phyloP scores from a whole-genome alignment of 1,284 basidiomycete species.

The Cryptococcus sp. region DNA sequence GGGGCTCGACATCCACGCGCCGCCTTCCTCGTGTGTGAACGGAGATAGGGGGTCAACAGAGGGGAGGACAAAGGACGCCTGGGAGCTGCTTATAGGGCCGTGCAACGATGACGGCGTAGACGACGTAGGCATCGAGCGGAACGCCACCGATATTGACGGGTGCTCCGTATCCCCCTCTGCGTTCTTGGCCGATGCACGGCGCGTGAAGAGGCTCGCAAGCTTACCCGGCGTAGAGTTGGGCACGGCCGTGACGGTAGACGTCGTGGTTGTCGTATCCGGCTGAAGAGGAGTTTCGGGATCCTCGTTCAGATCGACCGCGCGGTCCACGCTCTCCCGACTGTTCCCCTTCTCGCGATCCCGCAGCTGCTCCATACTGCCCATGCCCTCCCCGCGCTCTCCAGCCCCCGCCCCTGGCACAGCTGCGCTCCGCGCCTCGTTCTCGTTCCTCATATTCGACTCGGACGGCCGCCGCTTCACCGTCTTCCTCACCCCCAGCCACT shows the following conservation, averaged over 20 bases:
- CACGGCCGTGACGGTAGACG: slow-evolving; percentile 16
- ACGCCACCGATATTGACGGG: slow-evolving; percentile 1
- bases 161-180: slow-evolving; percentile 8
- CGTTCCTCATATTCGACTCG: slow-evolving; percentile 23
- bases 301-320: neutral
- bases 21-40: slow-evolving; percentile 8
- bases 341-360: neutral
- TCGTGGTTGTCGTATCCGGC: slow-evolving; percentile 3
- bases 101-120: slow-evolving; percentile 1
- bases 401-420: neutral
- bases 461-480: slow-evolving; percentile 33
- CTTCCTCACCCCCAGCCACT: slow-evolving; percentile 44
- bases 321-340: slow-evolving; percentile 11
- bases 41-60: slow-evolving; percentile 16
- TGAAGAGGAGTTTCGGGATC: slow-evolving; percentile 4
- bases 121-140: slow-evolving; percentile 14
- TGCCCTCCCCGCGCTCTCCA: neutral
- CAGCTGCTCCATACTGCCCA: neutral
- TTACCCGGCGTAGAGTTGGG: slow-evolving; percentile 10
- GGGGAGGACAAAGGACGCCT: slow-evolving; percentile 25
- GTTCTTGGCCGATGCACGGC: slow-evolving; percentile 18
- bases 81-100: slow-evolving; percentile 9
- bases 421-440: neutral
- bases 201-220: slow-evolving; percentile 19
- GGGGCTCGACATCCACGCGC: slow-evolving; percentile 23